phyloP scores from a whole-genome alignment of 371 early-diverging fungal species.

The Rhizomucor pusillus region DNA sequence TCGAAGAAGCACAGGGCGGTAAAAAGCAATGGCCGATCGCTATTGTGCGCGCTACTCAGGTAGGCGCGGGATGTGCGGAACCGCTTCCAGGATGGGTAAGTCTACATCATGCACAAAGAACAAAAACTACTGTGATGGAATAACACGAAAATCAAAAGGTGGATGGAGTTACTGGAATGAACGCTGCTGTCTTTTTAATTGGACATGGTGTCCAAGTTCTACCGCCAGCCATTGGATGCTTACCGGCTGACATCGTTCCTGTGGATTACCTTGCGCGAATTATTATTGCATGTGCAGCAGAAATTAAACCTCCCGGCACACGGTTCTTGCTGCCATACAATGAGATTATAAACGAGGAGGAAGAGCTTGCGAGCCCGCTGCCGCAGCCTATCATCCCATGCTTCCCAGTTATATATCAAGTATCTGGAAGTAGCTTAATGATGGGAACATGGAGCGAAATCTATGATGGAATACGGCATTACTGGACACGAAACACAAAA shows the following conservation, averaged over 20 bases:
- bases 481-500: constrained; percentile 44
- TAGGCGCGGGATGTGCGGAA: constrained; percentile 50
- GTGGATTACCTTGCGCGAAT: constrained; percentile 48
- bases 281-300: constrained; percentile 31
- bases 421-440: constrained; percentile 24
- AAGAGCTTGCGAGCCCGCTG: constrained; percentile 17
- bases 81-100: constrained; percentile 66
- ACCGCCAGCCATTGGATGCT: constrained; percentile 33
- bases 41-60: constrained; percentile 61
- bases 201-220: constrained; percentile 40
- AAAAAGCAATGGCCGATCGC: constrained; percentile 53
- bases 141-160: constrained; percentile 21
- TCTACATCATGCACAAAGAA: neutral
- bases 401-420: constrained; percentile 46
- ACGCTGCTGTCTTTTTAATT: constrained; percentile 33
- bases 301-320: constrained; percentile 29
- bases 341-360: constrained; percentile 26
- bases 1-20: constrained; percentile 49
- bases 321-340: constrained; percentile 44
- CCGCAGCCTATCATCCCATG: constrained; percentile 25
- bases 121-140: too few species aligned
- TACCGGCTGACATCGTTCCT: constrained; percentile 53
- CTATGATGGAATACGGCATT: constrained; percentile 33
- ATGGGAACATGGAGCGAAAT: constrained; percentile 29
- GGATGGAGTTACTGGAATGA: constrained; percentile 60